phyloP scores from a whole-genome alignment of 495 filamentous ascomycete genomes.

The Aspergillus taichungensis region DNA sequence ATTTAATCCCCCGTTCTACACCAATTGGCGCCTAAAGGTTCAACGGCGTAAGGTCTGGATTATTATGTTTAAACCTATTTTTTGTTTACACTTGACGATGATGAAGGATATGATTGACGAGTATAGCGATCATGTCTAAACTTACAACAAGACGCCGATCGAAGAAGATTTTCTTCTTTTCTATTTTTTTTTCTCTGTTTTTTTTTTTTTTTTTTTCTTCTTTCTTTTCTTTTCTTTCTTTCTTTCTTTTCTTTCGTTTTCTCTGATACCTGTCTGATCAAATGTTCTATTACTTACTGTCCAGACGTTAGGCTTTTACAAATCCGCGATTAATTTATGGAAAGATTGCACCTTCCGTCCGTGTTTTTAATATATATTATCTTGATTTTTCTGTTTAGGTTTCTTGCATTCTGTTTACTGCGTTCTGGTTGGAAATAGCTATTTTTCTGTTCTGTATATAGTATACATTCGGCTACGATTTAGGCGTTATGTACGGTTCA shows the following conservation, averaged over 20 bases:
- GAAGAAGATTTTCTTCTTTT: neutral
- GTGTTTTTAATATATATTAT: no score
- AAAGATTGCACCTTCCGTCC: no score
- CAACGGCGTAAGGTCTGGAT: neutral
- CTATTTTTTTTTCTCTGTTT: neutral
- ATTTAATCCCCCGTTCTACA: neutral
- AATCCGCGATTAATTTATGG: no score
- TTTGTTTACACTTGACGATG: conserved; percentile 11
- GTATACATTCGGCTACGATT: no score
- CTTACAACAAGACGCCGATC: neutral
- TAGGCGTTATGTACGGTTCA: no score
- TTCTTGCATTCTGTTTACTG: no score
- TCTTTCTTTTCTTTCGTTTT: conserved; percentile 1
- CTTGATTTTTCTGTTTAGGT: no score
- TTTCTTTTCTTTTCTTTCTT: neutral
- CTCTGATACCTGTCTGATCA: neutral
- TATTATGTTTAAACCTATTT: conserved; percentile 1
- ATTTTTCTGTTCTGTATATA: no score
- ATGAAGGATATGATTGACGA: conserved; percentile 18
- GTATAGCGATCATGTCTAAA: neutral
- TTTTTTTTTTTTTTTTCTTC: conserved; percentile 1
- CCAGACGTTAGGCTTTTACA: no score
- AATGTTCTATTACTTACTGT: no score
- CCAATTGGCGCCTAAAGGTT: neutral
- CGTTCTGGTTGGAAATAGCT: no score